phyloP scores from a whole-genome alignment of 106 monocot genomes.

The Xerophyta viscosa region DNA sequence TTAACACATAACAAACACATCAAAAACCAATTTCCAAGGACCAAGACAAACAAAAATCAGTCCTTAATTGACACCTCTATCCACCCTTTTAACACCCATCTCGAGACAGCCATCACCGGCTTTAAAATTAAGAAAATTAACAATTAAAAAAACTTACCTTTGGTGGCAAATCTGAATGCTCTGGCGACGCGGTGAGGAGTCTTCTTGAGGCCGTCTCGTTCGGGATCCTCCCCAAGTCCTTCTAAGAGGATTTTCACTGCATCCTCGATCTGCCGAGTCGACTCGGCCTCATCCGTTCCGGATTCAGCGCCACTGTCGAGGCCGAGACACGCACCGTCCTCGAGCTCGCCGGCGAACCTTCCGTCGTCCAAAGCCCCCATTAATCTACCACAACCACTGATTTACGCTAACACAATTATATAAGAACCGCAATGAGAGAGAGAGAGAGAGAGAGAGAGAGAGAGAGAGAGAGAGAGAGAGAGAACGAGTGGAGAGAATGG shows the following conservation, averaged over 20 bases:
- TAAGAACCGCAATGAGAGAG: neutral
- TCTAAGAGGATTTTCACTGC: conserved; percentile 37
- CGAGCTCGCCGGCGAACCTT: conserved; percentile 3
- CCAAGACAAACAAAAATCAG: no score
- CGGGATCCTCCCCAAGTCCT: conserved; percentile 44
- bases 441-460: conserved; percentile 6
- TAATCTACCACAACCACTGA: neutral
- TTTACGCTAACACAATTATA: no score
- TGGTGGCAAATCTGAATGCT: conserved; percentile 43
- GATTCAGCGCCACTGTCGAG: neutral
- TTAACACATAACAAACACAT: no score
- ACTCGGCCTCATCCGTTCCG: neutral
- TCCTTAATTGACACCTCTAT: no score
- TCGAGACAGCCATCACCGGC: no score
- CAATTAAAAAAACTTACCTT: conserved; percentile 16
- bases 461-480: neutral
- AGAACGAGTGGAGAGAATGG: neutral
- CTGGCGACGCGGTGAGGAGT: conserved; percentile 61
- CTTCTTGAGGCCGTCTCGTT: conserved; percentile 51
- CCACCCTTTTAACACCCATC: no score
- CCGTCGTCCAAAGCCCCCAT: conserved; percentile 18
- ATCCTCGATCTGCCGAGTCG: conserved; percentile 25
- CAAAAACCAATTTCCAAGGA: no score
- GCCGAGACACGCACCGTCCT: conserved; percentile 2
- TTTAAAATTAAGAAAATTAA: neutral